phyloP scores from a whole-genome alignment of 805 yeast species.

The Wickerhamiella musiphila region DNA sequence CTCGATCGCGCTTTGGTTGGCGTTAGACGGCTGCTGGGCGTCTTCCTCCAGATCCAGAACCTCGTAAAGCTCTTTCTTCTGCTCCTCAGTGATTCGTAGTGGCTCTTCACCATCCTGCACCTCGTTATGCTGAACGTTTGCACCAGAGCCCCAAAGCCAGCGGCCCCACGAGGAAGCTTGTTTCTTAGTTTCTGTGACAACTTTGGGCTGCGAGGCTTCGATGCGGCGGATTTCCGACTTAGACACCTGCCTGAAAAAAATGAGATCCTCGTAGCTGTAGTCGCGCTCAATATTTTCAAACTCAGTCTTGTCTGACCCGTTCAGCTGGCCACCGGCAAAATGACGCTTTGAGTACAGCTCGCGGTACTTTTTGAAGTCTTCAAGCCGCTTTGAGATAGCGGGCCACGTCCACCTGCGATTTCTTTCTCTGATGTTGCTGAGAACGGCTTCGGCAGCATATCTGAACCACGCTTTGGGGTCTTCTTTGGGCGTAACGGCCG shows the following conservation, averaged over 20 bases:
- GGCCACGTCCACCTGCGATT: constrained; percentile 84
- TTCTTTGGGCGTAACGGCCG: constrained; percentile 32
- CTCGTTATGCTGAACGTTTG: background rate
- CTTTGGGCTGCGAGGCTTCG: constrained; percentile 26
- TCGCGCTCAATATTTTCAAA: constrained; percentile 40
- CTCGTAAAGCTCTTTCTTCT: constrained; percentile 73
- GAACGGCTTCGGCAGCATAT: constrained; percentile 63
- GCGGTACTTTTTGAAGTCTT: constrained; percentile 52
- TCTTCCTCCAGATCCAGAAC: constrained; percentile 82
- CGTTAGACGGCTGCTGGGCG: constrained; percentile 17
- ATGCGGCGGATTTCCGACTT: constrained; percentile 43
- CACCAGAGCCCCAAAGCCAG: constrained; percentile 12
- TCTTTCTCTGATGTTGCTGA: constrained; percentile 64
- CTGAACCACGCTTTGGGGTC: constrained; percentile 68
- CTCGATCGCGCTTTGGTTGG: constrained; percentile 34
- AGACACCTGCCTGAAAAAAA: constrained; percentile 71
- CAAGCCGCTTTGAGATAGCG: constrained; percentile 49
- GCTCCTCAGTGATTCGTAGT: constrained; percentile 61
- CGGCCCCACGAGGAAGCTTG: constrained; percentile 12
- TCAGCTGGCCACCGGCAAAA: constrained; percentile 19
- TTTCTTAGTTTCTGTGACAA: constrained; percentile 8
- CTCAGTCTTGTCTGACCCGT: constrained; percentile 21
- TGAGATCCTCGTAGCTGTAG: constrained; percentile 59
- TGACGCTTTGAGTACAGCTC: constrained; percentile 46
- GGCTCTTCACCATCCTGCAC: constrained; percentile 20